Percentiles rank a stretch among this genome's conserved stretches.
These are phyloP conservation scores for Drosera spatulata DNA, from an alignment of 179 eudicot genomes.

Conservation along the genomic window DNA sequence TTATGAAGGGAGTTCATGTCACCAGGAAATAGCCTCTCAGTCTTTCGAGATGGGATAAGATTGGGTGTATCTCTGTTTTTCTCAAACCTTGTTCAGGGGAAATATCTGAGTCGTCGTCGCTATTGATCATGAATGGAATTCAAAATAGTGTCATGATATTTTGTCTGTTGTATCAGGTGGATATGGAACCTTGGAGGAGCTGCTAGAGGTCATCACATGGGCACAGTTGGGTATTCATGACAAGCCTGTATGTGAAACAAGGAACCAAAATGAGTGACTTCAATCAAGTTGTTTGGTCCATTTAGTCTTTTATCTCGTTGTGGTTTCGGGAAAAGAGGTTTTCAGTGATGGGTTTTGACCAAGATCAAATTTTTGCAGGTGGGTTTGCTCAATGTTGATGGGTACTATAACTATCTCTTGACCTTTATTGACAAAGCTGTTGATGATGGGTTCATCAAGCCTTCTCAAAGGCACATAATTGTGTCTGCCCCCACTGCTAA, in stretches of 20 bases:
- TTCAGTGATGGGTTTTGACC: background rate
- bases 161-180: conserved; percentile 42
- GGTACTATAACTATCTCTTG: conserved; percentile 59
- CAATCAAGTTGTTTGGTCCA: background rate
- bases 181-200: conserved; percentile 71
- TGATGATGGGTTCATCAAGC: conserved; percentile 83
- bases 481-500: conserved; percentile 78
- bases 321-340: background rate
- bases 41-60: too few species aligned
- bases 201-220: conserved; percentile 79
- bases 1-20: too few species aligned
- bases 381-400: conserved; percentile 82
- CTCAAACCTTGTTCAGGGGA: too few species aligned
- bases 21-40: too few species aligned
- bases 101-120: too few species aligned
- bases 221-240: conserved; percentile 79
- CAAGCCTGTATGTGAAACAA: conserved; percentile 45
- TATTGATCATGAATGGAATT: too few species aligned
- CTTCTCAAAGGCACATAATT: conserved; percentile 66
- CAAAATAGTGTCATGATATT: too few species aligned
- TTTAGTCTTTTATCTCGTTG: background rate
- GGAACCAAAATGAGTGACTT: background rate
- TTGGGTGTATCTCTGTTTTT: too few species aligned
- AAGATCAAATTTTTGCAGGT: conserved; percentile 29
- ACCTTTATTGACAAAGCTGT: conserved; percentile 87